Conservation (phyloP, 495 filamentous ascomycete genomes). For the Xylaria longipes region DNA sequence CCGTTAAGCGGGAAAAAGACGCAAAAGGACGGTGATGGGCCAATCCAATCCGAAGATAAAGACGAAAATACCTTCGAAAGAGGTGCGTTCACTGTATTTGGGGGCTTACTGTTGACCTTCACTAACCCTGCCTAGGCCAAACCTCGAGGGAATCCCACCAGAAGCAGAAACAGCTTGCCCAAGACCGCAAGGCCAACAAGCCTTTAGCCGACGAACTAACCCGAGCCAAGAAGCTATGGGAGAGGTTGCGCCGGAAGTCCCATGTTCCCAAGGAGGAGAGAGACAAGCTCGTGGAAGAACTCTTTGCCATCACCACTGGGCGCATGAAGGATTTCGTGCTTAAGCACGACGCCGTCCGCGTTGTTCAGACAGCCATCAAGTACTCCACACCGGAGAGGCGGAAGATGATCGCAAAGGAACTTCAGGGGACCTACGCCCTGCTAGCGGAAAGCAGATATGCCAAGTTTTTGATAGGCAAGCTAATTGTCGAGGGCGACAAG, state of each 20-base stretch:
- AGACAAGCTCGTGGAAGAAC: slow-evolving; percentile 82
- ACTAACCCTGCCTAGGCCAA: slow-evolving; percentile 39
- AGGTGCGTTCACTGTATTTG: slow-evolving; percentile 33
- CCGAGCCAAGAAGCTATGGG: slow-evolving; percentile 97
- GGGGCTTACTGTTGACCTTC: not conserved
- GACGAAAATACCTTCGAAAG: slow-evolving; percentile 40
- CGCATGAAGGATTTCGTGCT: slow-evolving; percentile 93
- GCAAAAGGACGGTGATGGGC: slow-evolving; percentile 29
- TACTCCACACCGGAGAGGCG: slow-evolving; percentile 86
- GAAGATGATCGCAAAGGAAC: slow-evolving; percentile 83
- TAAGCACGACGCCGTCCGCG: slow-evolving; percentile 95
- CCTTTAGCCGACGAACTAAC: slow-evolving; percentile 87
- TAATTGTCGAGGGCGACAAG: slow-evolving; percentile 85
- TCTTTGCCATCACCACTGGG: slow-evolving; percentile 89
- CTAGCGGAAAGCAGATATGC: slow-evolving; percentile 94
- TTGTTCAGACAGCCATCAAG: slow-evolving; percentile 95
- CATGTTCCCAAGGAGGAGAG: slow-evolving; percentile 86
- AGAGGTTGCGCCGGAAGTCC: slow-evolving; percentile 87
- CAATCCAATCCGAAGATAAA: slow-evolving; percentile 14
- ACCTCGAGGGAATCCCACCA: slow-evolving; percentile 84
- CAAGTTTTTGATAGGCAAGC: slow-evolving; percentile 94
- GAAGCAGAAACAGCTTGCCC: slow-evolving; percentile 87
- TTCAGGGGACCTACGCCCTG: slow-evolving; percentile 82
- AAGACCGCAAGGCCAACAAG: slow-evolving; percentile 90
- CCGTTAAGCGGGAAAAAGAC: slow-evolving; percentile 23